These are phyloP conservation scores for Mycena chlorophos DNA, from an alignment of 768 basidiomycete species.

Conservation along the genomic window DNA sequence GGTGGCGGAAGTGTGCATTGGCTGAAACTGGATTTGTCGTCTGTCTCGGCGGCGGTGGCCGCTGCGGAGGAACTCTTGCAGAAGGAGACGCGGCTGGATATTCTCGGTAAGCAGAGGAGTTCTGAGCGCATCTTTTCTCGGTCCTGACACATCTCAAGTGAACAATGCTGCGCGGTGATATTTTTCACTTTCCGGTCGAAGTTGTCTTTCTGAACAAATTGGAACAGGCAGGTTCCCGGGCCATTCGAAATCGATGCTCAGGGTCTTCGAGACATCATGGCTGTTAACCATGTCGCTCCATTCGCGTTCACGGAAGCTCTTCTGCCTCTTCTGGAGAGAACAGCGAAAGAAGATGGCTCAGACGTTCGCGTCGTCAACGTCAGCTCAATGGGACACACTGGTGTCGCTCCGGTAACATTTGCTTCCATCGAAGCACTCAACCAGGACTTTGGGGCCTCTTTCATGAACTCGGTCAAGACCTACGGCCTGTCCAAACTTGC, in stretches of 20 bases:
- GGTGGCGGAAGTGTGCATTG: conserved; percentile 34
- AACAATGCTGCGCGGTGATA: conserved; percentile 26
- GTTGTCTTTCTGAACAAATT: not conserved
- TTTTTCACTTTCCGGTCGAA: not conserved
- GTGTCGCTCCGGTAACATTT: conserved; percentile 14
- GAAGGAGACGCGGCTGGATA: conserved; percentile 45
- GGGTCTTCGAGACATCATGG: conserved; percentile 31
- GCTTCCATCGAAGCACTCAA: conserved; percentile 20
- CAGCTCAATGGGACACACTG: conserved; percentile 13
- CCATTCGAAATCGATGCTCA: conserved; percentile 13
- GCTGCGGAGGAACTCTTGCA: conserved; percentile 38
- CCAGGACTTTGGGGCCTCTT: conserved; percentile 6
- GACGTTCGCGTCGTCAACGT: conserved; percentile 57
- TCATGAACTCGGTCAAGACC: conserved; percentile 3
- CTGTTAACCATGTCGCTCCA: conserved; percentile 45
- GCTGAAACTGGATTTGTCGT: conserved; percentile 41
- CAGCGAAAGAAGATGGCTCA: conserved; percentile 39
- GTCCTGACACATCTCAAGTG: conserved; percentile 14
- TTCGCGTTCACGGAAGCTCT: conserved; percentile 49
- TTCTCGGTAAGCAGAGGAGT: conserved; percentile 34
- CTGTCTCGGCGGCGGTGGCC: conserved; percentile 34
- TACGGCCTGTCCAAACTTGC: conserved; percentile 26
- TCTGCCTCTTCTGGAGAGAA: conserved; percentile 47
- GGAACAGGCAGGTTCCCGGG: not conserved
- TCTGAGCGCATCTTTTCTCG: not conserved